phyloP scores from a whole-genome alignment of 345 rosid species.

The Eucalyptus curtisii region DNA sequence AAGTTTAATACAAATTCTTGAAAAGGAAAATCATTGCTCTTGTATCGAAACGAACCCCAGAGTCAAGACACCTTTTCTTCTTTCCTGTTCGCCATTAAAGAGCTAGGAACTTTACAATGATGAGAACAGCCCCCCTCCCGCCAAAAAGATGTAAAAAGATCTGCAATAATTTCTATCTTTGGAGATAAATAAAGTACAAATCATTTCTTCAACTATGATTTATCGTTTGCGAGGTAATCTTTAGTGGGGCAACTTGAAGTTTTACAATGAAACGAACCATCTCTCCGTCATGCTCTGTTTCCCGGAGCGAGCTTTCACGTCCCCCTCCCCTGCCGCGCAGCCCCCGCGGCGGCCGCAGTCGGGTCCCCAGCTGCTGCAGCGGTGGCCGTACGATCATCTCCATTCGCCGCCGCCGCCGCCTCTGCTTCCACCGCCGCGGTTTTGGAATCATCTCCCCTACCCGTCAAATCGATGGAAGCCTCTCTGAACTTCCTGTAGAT shows the following conservation, averaged over 20 bases:
- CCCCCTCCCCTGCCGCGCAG: not conserved
- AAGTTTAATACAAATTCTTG: not conserved
- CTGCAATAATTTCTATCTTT: not conserved
- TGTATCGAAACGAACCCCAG: not conserved
- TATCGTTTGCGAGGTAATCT: not conserved
- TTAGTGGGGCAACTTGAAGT: not conserved
- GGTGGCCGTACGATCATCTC: not conserved
- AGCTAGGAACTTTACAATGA: not conserved
- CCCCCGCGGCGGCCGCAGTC: not conserved
- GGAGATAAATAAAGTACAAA: not conserved
- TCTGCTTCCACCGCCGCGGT: not conserved
- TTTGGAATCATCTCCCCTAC: not conserved
- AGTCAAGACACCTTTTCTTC: not conserved
- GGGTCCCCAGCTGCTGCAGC: not conserved
- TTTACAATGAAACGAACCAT: not conserved
- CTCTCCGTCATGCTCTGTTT: not conserved
- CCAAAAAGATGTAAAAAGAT: not conserved
- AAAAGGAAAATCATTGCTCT: not conserved
- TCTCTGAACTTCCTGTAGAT: slow-evolving; percentile 18
- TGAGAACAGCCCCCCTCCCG: not conserved
- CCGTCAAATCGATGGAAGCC: not conserved
- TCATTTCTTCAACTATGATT: not conserved
- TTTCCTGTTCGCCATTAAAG: not conserved
- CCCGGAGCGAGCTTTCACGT: not conserved
- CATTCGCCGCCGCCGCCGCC: not conserved